Conservation (phyloP, 163 green algal genomes). For the Scenedesmus sp. region DNA sequence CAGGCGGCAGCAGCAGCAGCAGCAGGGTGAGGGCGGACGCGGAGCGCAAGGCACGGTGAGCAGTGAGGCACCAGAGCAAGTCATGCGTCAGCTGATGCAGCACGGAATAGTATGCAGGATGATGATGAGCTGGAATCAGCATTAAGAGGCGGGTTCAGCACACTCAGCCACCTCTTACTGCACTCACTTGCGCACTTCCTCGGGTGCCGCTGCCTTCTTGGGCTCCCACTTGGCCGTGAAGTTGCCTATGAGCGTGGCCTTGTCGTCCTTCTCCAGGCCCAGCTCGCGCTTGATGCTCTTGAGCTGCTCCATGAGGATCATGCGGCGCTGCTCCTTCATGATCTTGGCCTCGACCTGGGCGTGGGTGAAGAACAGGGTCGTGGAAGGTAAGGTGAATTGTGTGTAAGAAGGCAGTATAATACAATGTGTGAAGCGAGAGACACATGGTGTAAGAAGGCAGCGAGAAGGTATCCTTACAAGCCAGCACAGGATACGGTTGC, state of each 20-base stretch:
- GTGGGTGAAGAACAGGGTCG: background rate
- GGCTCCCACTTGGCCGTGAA: conserved; percentile 80
- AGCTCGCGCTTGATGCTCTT: conserved; percentile 98
- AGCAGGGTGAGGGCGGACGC: background rate
- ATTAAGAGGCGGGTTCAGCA: background rate
- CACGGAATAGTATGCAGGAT: background rate
- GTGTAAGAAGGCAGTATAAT: too few relatives aligned
- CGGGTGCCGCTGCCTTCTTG: conserved; percentile 64
- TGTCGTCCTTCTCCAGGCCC: conserved; percentile 98
- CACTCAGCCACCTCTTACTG: background rate
- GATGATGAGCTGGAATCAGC: too few relatives aligned
- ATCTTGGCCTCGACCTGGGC: conserved; percentile 97
- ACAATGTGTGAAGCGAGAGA: too few relatives aligned
- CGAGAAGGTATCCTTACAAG: too few relatives aligned
- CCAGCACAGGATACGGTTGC: too few relatives aligned
- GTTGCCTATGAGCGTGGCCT: conserved; percentile 84
- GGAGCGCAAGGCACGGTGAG: too few relatives aligned
- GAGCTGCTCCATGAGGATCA: conserved; percentile 98
- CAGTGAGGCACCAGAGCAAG: too few relatives aligned
- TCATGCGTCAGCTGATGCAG: background rate
- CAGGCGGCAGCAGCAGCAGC: background rate
- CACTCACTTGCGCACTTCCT: conserved; percentile 59
- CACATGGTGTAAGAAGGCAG: too few relatives aligned
- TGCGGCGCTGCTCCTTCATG: conserved; percentile 93
- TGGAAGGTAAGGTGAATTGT: too few relatives aligned